Base-by-base conservation (phyloP, 257 asterid species). In the Eucommia ulmoides region DNA sequence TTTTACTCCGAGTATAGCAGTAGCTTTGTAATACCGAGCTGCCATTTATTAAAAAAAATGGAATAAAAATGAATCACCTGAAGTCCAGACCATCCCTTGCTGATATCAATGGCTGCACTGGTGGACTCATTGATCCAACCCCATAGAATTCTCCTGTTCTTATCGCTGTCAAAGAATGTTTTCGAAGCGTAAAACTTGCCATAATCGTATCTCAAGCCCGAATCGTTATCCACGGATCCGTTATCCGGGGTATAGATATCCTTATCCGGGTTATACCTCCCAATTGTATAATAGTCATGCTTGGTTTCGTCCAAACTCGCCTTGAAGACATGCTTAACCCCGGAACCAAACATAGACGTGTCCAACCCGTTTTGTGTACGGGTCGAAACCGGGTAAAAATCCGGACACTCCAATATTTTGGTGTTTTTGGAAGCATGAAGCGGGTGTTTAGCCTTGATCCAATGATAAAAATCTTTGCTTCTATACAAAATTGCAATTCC, bases 391-490 rank as follows among this genome's bases (percentile, higher is more conserved):
- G 84, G 78, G 26, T 24, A 76, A 14, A 76, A 73, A 26, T 76
- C 84, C 9, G 70, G 64, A 23, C 84, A 76, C 56, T 77, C 84
- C 84, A 74, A 77, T 78, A 77, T 73, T 25, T 79, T 78, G 12
- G 76, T 66, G 29, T 61, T 52, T 12, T 53, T 41, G 0, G 51
- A 53, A 1, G 63, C 65, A 53, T 72, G 74, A 22, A 75, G 50
- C 0, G 69, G 63, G 8, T 63, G 53, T 15, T 59, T 41, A 11
- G 64, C 62, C 19, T 62, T 49, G 2, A 33, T 67, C 68, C 67
- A 75, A 8, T 3, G 48, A 20, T 62, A 51, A 49, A 75, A 75
- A 42, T 75, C 76, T 18, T 35, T 52, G 23, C 79, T 75, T 33
- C 51, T 68, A 8, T 72, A 75, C 0, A 75, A 17, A 22, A 72